A percentile compares a stretch with the other conserved stretches of the same genome.
Evolutionary conservation across 305 asterid species (phyloP).

Genomic region (Nicotiana rustica): DNA sequence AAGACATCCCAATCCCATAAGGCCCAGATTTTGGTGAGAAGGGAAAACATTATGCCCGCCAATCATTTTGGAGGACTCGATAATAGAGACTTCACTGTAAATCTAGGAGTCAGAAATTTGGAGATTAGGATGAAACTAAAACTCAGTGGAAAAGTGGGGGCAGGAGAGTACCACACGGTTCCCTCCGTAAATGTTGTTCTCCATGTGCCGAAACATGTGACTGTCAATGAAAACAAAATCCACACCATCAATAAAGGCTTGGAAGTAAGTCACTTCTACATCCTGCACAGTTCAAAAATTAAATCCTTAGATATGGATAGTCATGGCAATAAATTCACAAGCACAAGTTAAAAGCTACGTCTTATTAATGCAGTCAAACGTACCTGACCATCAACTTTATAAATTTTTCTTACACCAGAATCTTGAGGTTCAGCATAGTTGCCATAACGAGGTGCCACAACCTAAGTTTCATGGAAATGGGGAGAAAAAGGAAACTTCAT

Average conservation of each 20-base stretch:
- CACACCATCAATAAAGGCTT: slow-evolving; percentile 88
- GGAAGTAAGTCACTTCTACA: slow-evolving; percentile 86
- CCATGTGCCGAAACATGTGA: slow-evolving; percentile 65
- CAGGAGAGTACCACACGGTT: slow-evolving; percentile 61
- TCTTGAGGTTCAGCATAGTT: slow-evolving; percentile 77
- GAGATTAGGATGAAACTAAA: not conserved
- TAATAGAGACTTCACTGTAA: not conserved
- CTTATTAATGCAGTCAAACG: slow-evolving; percentile 34
- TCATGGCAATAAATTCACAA: not conserved
- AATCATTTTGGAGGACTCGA: not conserved
- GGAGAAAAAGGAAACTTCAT: slow-evolving; percentile 5
- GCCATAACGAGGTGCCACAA: slow-evolving; percentile 82
- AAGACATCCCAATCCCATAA: slow-evolving; percentile 25
- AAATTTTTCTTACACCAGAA: slow-evolving; percentile 73
- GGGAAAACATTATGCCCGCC: not conserved
- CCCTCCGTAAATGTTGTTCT: slow-evolving; percentile 79
- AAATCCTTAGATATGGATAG: slow-evolving; percentile 29
- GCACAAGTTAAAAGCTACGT: not conserved
- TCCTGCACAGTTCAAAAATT: slow-evolving; percentile 61
- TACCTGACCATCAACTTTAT: slow-evolving; percentile 90
- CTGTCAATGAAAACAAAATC: slow-evolving; percentile 91
- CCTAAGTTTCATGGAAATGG: slow-evolving; percentile 53
- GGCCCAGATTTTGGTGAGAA: not conserved
- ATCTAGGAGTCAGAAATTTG: slow-evolving; percentile 19
- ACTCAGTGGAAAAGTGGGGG: not conserved